Conservation (phyloP, 176 grass and related monocot genomes). For the Oryza punctata region DNA sequence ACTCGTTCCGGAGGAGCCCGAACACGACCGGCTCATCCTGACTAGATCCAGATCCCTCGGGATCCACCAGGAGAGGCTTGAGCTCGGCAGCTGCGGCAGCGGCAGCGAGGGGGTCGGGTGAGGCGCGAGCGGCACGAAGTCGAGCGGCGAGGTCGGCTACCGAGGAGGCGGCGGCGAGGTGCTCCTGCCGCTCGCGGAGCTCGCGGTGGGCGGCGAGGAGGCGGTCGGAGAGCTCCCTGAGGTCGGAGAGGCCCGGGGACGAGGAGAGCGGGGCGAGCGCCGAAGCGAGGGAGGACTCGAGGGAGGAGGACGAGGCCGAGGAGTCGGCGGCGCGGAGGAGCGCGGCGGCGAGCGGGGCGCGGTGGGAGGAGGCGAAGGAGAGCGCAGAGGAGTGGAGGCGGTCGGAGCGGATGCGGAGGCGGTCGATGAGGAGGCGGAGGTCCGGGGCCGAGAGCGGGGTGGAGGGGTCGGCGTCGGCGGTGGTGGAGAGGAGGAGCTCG, state of each 20-base stretch:
- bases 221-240: constrained; percentile 61
- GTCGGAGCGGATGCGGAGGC: constrained; percentile 82
- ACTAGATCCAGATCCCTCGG: constrained; percentile 30
- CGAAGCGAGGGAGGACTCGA: constrained; percentile 44
- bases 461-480: constrained; percentile 75
- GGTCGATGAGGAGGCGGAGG: constrained; percentile 89
- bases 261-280: constrained; percentile 70
- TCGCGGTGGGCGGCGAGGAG: constrained; percentile 56
- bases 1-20: constrained; percentile 71
- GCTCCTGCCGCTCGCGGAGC: constrained; percentile 72
- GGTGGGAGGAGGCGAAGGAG: constrained; percentile 72
- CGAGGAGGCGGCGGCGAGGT: constrained; percentile 54
- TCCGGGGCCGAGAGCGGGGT: constrained; percentile 87
- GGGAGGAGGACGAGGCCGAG: constrained; percentile 34
- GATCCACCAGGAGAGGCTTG: constrained; percentile 41
- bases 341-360: constrained; percentile 51
- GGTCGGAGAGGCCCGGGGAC: constrained; percentile 66
- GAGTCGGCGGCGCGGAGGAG: constrained; percentile 58
- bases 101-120: constrained; percentile 50
- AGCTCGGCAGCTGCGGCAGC: constrained; percentile 52
- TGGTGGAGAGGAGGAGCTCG: constrained; percentile 77
- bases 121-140: constrained; percentile 61
- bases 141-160: constrained; percentile 53
- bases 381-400: constrained; percentile 69
- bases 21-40: constrained; percentile 67